These are phyloP conservation scores for Eremothecium sinecaudum DNA, from an alignment of 1,139 yeast genomes.

Conservation along the genomic window DNA sequence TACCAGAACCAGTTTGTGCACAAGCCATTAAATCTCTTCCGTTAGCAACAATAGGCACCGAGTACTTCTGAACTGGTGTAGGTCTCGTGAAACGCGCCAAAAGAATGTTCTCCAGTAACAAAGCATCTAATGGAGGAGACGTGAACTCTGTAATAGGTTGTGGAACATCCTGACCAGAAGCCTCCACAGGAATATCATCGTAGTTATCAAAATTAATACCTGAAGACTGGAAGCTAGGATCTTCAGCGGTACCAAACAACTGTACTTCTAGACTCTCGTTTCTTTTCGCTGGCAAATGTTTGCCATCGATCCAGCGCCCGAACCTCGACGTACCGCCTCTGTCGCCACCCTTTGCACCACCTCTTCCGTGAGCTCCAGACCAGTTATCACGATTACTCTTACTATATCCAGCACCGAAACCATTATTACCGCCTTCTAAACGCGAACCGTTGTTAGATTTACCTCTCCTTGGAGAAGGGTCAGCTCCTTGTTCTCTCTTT, in stretches of 20 bases:
- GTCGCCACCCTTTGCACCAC: slow-evolving; percentile 35
- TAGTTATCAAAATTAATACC: slow-evolving; percentile 98
- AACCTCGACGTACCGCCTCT: slow-evolving; percentile 33
- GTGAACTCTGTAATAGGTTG: slow-evolving; percentile 85
- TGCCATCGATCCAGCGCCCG: slow-evolving; percentile 81
- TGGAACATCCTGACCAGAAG: slow-evolving; percentile 90
- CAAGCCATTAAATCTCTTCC: slow-evolving; percentile 99
- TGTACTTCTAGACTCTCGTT: slow-evolving; percentile 67
- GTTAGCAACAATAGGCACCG: slow-evolving; percentile 89
- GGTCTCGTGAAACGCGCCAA: slow-evolving; percentile 90
- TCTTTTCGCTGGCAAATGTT: slow-evolving; percentile 73
- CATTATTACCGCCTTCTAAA: slow-evolving; percentile 23
- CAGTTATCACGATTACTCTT: slow-evolving; percentile 22
- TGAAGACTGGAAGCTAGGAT: slow-evolving; percentile 73
- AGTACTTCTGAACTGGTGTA: slow-evolving; percentile 97
- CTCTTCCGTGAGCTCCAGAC: slow-evolving; percentile 30
- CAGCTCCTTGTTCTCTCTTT: slow-evolving; percentile 13
- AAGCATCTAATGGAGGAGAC: slow-evolving; percentile 82
- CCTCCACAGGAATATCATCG: slow-evolving; percentile 98
- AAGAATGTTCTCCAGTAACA: slow-evolving; percentile 77
- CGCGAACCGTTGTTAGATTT: slow-evolving; percentile 30
- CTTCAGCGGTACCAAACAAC: slow-evolving; percentile 82
- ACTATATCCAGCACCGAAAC: slow-evolving; percentile 17
- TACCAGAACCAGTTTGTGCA: slow-evolving; percentile 99
- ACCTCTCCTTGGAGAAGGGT: slow-evolving; percentile 14